Percentiles rank a stretch among this genome's conserved stretches.
Conservation (phyloP, 768 basidiomycete genomes). For the Suillus spraguei region DNA sequence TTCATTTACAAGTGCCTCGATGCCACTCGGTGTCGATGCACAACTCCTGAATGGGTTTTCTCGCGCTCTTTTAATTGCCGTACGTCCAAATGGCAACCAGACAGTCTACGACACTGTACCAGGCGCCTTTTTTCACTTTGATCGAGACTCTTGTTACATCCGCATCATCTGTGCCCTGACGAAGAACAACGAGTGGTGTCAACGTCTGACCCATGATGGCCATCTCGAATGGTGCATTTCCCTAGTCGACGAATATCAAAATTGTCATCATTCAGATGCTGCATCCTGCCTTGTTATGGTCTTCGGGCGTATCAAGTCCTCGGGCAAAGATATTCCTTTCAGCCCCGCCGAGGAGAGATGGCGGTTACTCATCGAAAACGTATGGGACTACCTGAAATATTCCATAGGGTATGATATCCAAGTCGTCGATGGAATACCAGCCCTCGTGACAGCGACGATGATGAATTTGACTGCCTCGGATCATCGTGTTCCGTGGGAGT, state of each 20-base stretch:
- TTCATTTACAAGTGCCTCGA: background rate
- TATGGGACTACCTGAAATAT: background rate
- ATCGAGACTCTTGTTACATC: background rate
- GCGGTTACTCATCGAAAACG: background rate
- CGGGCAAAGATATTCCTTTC: background rate
- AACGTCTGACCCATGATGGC: background rate
- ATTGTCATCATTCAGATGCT: accelerated
- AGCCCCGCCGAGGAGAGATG: background rate
- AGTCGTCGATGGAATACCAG: background rate
- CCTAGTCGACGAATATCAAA: background rate
- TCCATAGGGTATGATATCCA: background rate
- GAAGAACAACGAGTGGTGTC: background rate
- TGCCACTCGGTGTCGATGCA: background rate
- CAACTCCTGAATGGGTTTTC: background rate
- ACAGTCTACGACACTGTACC: background rate
- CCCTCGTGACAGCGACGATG: background rate
- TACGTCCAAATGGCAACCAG: background rate
- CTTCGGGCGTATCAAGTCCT: background rate
- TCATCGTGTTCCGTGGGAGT: background rate
- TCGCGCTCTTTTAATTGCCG: background rate
- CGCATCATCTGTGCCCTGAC: background rate
- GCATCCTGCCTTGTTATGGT: background rate
- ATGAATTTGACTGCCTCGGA: background rate
- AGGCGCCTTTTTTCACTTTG: background rate
- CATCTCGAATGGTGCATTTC: background rate